Evolutionary conservation across 2,329 filamentous ascomycete genomes (phyloP).

Genomic region (Fusarium pininemorale): DNA sequence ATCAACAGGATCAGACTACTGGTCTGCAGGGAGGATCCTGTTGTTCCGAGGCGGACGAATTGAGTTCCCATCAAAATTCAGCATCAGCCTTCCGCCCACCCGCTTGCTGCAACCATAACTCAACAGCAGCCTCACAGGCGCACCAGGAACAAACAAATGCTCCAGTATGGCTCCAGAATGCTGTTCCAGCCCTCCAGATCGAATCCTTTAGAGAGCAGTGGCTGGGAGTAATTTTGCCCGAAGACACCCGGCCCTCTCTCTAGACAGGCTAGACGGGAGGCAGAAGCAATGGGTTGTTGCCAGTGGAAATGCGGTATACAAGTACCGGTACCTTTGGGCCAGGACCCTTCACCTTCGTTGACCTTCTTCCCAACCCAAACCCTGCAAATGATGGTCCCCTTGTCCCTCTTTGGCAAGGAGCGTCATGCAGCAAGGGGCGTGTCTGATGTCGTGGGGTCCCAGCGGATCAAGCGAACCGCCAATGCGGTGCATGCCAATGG

Average conservation of each 20-base stretch:
- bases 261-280: not conserved
- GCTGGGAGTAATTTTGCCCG: slow-evolving; percentile 30
- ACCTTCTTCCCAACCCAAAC: slow-evolving; percentile 32
- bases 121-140: slow-evolving; percentile 41
- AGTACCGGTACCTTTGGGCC: slow-evolving; percentile 36
- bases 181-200: slow-evolving; percentile 27
- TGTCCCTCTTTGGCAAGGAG: slow-evolving; percentile 24
- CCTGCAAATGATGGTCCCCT: slow-evolving; percentile 32
- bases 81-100: slow-evolving; percentile 40
- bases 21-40: slow-evolving; percentile 23
- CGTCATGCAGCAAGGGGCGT: slow-evolving; percentile 38
- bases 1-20: slow-evolving; percentile 3
- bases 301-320: not conserved
- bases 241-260: slow-evolving; percentile 39
- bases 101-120: slow-evolving; percentile 36
- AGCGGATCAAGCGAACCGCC: slow-evolving; percentile 43
- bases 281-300: slow-evolving; percentile 1
- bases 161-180: slow-evolving; percentile 8
- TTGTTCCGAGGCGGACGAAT: slow-evolving; percentile 34
- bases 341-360: slow-evolving; percentile 37
- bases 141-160: slow-evolving; percentile 15
- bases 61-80: slow-evolving; percentile 38
- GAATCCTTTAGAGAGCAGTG: slow-evolving; percentile 4
- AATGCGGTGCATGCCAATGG: slow-evolving; percentile 43
- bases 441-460: slow-evolving; percentile 38